Conservation (phyloP, 2,329 filamentous ascomycete genomes). For the Phyllosticta ampelicida region DNA sequence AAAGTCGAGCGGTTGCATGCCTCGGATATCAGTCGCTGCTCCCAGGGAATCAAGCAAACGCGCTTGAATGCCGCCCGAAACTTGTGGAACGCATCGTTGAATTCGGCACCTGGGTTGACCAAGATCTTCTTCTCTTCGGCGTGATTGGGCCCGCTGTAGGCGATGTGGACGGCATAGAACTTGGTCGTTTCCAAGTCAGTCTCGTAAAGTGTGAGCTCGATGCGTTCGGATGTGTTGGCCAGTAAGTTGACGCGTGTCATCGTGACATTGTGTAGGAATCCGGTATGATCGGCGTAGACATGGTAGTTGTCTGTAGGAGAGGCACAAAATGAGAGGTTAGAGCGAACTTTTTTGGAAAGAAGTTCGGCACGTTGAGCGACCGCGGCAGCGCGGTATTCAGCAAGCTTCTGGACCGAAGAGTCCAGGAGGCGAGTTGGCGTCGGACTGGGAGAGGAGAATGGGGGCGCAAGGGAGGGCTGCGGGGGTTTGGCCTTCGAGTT, state of each 20-base stretch:
- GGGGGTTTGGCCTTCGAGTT: neutral
- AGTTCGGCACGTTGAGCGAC: neutral
- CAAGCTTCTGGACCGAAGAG: constrained; percentile 9
- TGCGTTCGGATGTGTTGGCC: constrained; percentile 44
- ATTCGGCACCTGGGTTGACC: constrained; percentile 20
- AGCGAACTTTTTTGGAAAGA: neutral
- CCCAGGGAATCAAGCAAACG: constrained; percentile 31
- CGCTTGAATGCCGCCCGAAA: constrained; percentile 32
- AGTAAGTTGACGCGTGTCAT: constrained; percentile 44
- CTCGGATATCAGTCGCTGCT: constrained; percentile 23
- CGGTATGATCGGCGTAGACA: constrained; percentile 51
- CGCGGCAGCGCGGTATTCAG: constrained; percentile 2
- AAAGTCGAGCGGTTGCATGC: neutral
- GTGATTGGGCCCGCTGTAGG: neutral
- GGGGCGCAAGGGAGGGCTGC: neutral
- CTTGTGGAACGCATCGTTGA: constrained; percentile 21
- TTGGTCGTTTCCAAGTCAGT: constrained; percentile 20
- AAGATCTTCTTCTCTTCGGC: constrained; percentile 18
- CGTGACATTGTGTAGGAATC: constrained; percentile 46
- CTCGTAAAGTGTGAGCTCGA: constrained; percentile 19
- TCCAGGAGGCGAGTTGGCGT: neutral
- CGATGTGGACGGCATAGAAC: constrained; percentile 16
- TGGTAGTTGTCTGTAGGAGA: constrained; percentile 34
- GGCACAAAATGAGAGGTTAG: constrained; percentile 1
- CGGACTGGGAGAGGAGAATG: neutral